These are phyloP conservation scores for Daldinia loculata DNA, from an alignment of 495 filamentous ascomycete genomes.

Conservation along the genomic window DNA sequence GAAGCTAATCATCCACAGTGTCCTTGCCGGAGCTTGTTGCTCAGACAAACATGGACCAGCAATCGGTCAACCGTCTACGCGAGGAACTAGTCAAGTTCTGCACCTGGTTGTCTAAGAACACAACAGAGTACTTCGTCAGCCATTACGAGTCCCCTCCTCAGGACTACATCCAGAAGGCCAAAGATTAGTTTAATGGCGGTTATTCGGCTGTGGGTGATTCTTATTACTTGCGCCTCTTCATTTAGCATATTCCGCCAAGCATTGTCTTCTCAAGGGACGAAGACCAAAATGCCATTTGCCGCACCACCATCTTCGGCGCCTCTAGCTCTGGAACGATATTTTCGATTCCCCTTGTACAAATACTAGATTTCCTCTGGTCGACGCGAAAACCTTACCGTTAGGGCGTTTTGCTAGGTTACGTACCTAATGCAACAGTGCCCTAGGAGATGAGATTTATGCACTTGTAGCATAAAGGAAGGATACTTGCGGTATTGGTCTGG, in stretches of 20 bases:
- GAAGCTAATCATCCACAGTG: constrained; percentile 61
- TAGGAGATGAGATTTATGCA: background rate
- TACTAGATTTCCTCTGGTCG: background rate
- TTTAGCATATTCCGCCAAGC: background rate
- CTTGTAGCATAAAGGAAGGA: background rate
- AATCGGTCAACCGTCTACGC: constrained; percentile 83
- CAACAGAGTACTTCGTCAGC: constrained; percentile 75
- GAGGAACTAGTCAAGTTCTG: constrained; percentile 87
- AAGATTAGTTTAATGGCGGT: constrained; percentile 22
- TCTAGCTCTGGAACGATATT: background rate
- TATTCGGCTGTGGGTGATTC: background rate
- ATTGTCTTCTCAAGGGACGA: background rate
- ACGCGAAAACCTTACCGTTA: background rate
- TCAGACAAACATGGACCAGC: constrained; percentile 96
- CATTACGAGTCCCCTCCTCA: constrained; percentile 72
- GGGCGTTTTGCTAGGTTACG: background rate
- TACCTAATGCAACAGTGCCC: background rate
- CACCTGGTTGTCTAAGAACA: constrained; percentile 79
- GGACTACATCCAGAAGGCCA: constrained; percentile 61
- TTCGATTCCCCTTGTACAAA: background rate
- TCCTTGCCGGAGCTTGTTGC: constrained; percentile 91
- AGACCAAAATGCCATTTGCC: background rate
- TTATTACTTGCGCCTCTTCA: background rate
- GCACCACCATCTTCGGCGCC: background rate
- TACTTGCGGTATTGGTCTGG: background rate